These are phyloP conservation scores for Trichosporon sp. DNA, from an alignment of 1,284 basidiomycete species.

Conservation along the genomic window DNA sequence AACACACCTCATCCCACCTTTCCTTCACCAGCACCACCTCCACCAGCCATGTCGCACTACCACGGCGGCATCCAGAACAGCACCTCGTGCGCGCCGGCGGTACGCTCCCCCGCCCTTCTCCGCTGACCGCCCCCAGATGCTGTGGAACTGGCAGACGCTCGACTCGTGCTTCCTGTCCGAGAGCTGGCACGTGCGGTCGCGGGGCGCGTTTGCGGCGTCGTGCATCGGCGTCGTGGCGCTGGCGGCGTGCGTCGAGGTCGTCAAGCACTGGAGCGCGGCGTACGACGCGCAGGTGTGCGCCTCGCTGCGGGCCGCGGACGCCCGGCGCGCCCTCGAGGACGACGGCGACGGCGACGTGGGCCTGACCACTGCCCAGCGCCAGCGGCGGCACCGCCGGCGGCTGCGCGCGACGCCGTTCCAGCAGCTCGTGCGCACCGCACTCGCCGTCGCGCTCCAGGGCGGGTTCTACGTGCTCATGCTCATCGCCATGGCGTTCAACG, in stretches of 20 bases:
- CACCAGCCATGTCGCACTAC: not conserved
- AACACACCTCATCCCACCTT: no score
- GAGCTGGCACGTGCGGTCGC: constrained; percentile 28
- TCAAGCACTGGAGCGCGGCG: constrained; percentile 19
- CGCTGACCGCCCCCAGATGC: constrained; percentile 25
- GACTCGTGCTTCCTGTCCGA: constrained; percentile 31
- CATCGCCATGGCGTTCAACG: constrained; percentile 34
- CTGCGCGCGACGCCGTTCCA: constrained; percentile 27
- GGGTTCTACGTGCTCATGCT: constrained; percentile 33
- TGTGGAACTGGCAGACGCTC: constrained; percentile 36
- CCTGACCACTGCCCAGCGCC: constrained; percentile 13
- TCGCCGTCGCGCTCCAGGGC: constrained; percentile 24
- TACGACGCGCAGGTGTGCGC: constrained; percentile 22
- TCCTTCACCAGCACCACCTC: not conserved
- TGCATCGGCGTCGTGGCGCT: constrained; percentile 29
- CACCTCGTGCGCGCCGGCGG: not conserved
- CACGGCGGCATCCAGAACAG: not conserved
- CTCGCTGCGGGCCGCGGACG: not conserved
- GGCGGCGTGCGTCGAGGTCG: constrained; percentile 23
- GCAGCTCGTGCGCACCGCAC: constrained; percentile 25
- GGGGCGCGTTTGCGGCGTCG: constrained; percentile 29
- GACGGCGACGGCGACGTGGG: constrained; percentile 12
- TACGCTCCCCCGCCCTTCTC: not conserved
- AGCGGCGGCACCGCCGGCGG: constrained; percentile 9
- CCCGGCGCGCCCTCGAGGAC: not conserved